Evolutionary conservation across 176 grass and related monocot species (phyloP).

Genomic region (Bothriochloa decipiens): DNA sequence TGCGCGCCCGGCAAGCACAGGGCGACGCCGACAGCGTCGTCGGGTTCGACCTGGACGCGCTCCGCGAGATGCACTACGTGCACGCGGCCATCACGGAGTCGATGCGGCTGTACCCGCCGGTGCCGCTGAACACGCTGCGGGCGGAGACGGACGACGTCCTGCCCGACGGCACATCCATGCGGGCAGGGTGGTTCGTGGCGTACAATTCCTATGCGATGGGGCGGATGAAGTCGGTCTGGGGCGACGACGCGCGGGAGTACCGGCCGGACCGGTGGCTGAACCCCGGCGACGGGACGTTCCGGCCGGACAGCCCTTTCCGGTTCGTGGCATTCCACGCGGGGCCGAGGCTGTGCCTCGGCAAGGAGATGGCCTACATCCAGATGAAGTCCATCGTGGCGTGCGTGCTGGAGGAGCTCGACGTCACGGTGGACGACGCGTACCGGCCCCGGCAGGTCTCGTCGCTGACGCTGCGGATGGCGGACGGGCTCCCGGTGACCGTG

Average conservation of each 20-base stretch:
- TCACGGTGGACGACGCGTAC: conserved; percentile 33
- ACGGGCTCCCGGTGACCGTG: conserved; percentile 52
- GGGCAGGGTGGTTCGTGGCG: conserved; percentile 49
- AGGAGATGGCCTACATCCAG: conserved; percentile 83
- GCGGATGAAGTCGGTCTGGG: conserved; percentile 61
- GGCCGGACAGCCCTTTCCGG: conserved; percentile 60
- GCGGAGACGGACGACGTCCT: conserved; percentile 56
- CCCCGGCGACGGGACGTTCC: conserved; percentile 46
- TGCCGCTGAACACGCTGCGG: conserved; percentile 39
- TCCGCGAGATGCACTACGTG: conserved; percentile 84
- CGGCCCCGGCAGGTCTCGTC: conserved; percentile 41
- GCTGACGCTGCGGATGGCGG: conserved; percentile 66
- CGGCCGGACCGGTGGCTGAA: conserved; percentile 73
- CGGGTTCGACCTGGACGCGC: conserved; percentile 61
- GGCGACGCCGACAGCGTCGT: neutral
- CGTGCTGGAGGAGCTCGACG: conserved; percentile 50
- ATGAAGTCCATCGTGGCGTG: conserved; percentile 73
- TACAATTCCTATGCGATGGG: conserved; percentile 70
- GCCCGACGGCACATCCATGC: conserved; percentile 69
- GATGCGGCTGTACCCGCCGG: conserved; percentile 77
- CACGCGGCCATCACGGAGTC: conserved; percentile 77
- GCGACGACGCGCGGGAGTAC: conserved; percentile 52
- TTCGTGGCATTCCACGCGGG: conserved; percentile 70
- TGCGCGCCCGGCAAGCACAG: conserved; percentile 22
- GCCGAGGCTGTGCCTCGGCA: conserved; percentile 70